Conservation (phyloP, 202 grass and related monocot genomes). For the Alloteropsis angusta region DNA sequence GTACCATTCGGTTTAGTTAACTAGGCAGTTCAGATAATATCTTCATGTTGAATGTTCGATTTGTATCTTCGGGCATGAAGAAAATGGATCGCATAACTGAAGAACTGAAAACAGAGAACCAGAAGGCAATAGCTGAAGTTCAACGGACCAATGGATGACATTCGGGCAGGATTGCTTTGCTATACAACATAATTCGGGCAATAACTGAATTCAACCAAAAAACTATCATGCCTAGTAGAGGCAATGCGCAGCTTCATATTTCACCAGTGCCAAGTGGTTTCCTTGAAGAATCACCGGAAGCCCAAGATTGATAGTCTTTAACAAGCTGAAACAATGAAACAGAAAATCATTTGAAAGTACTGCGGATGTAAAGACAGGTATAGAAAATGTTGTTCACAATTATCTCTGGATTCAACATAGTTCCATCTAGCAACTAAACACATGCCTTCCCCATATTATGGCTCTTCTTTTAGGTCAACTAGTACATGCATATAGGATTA, state of each 20-base stretch:
- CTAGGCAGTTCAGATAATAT: neutral
- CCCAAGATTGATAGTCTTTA: slow-evolving; percentile 89
- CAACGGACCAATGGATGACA: neutral
- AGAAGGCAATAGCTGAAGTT: neutral
- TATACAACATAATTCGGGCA: neutral
- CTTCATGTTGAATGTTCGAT: neutral
- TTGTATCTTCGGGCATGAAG: neutral
- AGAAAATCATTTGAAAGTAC: neutral
- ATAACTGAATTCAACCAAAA: slow-evolving; percentile 10
- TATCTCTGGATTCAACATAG: neutral
- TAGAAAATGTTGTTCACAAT: neutral
- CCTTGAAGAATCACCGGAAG: slow-evolving; percentile 81
- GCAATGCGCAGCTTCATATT: slow-evolving; percentile 51
- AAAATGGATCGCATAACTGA: neutral
- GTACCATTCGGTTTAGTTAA: neutral
- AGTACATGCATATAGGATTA: neutral
- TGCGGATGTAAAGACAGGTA: neutral
- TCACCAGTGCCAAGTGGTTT: slow-evolving; percentile 83
- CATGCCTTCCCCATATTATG: neutral
- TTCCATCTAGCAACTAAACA: neutral
- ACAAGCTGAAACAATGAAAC: slow-evolving; percentile 52
- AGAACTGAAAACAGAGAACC: neutral
- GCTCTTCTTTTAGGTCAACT: neutral
- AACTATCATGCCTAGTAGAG: slow-evolving; percentile 11
- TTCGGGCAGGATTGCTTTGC: slow-evolving; percentile 5